Evolutionary conservation across 179 eudicot genomes (phyloP).

Genomic region (Spinacia oleracea): DNA sequence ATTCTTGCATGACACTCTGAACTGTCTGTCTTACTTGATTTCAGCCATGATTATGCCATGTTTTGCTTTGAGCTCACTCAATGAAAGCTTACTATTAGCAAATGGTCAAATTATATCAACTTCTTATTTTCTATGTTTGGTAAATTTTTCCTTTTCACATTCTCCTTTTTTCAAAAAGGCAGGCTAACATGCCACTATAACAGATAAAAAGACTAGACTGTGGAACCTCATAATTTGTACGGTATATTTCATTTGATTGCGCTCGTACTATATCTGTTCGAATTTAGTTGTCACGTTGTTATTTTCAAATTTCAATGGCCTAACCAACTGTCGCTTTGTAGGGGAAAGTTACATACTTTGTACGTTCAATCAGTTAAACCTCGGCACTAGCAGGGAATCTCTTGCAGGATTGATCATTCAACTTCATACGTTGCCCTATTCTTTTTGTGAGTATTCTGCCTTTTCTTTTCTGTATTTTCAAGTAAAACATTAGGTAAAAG

Average conservation of each 20-base stretch:
- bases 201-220: neutral
- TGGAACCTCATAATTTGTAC: neutral
- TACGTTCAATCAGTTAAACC: neutral
- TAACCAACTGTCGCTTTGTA: neutral
- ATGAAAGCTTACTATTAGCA: neutral
- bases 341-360: neutral
- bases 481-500: neutral
- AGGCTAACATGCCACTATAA: neutral
- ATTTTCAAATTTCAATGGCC: neutral
- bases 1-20: conserved; percentile 11
- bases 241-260: too few relatives aligned
- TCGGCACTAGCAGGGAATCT: neutral
- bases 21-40: conserved; percentile 13
- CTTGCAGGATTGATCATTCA: neutral
- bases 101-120: neutral
- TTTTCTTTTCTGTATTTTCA: neutral
- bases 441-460: neutral
- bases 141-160: neutral
- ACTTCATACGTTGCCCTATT: neutral
- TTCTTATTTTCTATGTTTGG: neutral
- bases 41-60: conserved; percentile 15
- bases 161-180: neutral
- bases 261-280: too few relatives aligned
- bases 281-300: neutral
- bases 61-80: conserved; percentile 17